Base-by-base conservation (phyloP, 2,329 filamentous ascomycete species). In the Fusarium sacchari region DNA sequence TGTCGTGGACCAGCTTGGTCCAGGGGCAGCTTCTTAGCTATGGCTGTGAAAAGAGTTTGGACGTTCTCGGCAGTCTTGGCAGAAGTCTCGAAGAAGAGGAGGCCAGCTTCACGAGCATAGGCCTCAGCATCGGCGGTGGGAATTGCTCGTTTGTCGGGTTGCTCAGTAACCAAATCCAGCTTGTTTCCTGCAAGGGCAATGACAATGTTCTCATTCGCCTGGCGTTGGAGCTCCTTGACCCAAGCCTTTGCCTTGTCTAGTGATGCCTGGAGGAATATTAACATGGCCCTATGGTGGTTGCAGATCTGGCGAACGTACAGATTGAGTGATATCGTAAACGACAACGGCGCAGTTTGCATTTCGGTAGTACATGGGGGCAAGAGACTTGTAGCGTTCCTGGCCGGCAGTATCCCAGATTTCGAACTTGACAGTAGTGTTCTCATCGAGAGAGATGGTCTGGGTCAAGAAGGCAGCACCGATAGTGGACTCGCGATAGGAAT, bases 351-450 rank as follows among this genome's bases (percentile, higher is more conserved):
- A 98, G 90, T 99, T 98, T 78, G 97, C 97, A 83, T 99, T 99
- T 79, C 97, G 89, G 87, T 99, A 99, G 88, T 99, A 99, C 96
- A 99, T 99, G 79, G 96, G 96, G 39, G 96, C 96, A 76, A 99
- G 88, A 18, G 96, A 98, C 88, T 98, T 98, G 90, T 98, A 99
- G 81, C 97, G 91, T 86, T 99, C 96, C 86, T 99, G 96, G 73
- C 96, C 96, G 73, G 96, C 96, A 15, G 96, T 99, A 85, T 98
- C 95, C 95, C 96, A 99, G 82, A 99, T 99, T 86, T 99, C 96
- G 81, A 99, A 99, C 88, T 99, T 99, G 85, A 99, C 96, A 64
- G 96, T 99, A 68, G 96, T 98, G 84, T 91, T 96, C 82, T 98
- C 96, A 83, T 98, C 96, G 84, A 99, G 93, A 66, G 96, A 96